Evolutionary conservation across 164 flowering plant genomes (phyloP).

Genomic region (Piper longum): DNA sequence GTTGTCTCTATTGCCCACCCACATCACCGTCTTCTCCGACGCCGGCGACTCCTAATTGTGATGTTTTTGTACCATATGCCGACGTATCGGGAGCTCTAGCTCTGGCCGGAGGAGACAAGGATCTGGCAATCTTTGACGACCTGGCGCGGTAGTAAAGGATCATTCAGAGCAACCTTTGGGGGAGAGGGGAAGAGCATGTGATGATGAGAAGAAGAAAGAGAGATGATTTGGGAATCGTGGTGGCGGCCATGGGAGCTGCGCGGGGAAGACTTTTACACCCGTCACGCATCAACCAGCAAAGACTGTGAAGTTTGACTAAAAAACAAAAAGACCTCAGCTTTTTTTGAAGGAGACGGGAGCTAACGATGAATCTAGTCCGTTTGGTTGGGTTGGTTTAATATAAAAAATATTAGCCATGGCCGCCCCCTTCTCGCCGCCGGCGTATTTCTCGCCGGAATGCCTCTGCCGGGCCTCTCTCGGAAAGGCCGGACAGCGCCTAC

Average conservation of each 20-base stretch:
- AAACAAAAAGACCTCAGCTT: too few species aligned
- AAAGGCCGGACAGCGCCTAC: not conserved
- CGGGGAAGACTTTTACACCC: too few species aligned
- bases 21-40: slow-evolving; percentile 9
- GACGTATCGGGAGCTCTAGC: slow-evolving; percentile 11
- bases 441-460: not conserved
- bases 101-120: slow-evolving; percentile 8
- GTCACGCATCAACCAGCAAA: too few species aligned
- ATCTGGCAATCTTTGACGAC: slow-evolving; percentile 4
- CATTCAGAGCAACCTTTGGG: not conserved
- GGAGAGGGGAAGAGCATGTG: too few species aligned
- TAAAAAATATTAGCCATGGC: too few species aligned
- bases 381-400: too few species aligned
- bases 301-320: too few species aligned
- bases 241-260: too few species aligned
- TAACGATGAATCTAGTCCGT: too few species aligned
- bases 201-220: too few species aligned
- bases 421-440: not conserved
- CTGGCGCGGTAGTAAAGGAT: not conserved
- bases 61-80: slow-evolving; percentile 23
- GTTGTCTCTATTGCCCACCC: slow-evolving; percentile 30
- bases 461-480: not conserved
- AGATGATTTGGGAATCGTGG: too few species aligned
- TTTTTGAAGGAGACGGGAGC: too few species aligned
- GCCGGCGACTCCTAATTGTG: not conserved